Evolutionary conservation across 441 rosid species (phyloP).

Genomic region (Biscutella laevigata): DNA sequence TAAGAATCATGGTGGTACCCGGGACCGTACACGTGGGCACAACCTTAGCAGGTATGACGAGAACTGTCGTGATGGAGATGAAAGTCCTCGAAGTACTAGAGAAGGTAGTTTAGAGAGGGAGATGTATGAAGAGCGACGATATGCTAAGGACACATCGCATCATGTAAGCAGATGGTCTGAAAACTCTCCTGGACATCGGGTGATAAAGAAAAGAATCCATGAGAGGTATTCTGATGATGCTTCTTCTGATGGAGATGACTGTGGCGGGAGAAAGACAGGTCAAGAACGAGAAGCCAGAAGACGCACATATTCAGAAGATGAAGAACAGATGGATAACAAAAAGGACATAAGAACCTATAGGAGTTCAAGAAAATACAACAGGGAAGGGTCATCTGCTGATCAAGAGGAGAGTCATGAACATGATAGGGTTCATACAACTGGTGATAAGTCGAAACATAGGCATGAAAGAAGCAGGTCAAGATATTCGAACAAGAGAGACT

Average conservation of each 20-base stretch:
- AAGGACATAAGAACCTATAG: constrained; percentile 18
- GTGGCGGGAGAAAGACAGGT: constrained; percentile 13
- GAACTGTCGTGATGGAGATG: constrained; percentile 20
- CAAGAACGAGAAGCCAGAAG: constrained; percentile 9
- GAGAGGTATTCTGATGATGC: constrained; percentile 29
- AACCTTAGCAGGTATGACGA: constrained; percentile 15
- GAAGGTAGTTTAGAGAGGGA: constrained; percentile 35
- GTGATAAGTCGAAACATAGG: constrained; percentile 14
- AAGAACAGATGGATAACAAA: constrained; percentile 19
- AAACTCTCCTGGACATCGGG: constrained; percentile 20
- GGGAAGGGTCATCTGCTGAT: constrained; percentile 19
- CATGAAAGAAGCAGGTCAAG: constrained; percentile 20
- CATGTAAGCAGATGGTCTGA: constrained; percentile 25
- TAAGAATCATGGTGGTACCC: constrained; percentile 24
- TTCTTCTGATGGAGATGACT: constrained; percentile 24
- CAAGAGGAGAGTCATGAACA: constrained; percentile 8
- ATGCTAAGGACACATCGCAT: constrained; percentile 20
- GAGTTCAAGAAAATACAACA: constrained; percentile 27
- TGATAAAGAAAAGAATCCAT: constrained; percentile 14
- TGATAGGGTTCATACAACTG: not conserved
- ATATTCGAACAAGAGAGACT: not conserved
- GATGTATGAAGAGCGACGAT: constrained; percentile 19
- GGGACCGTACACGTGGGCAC: constrained; percentile 7
- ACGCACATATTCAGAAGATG: constrained; percentile 14
- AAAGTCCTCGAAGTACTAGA: constrained; percentile 28